A percentile compares a stretch with the other conserved stretches of the same genome.
Evolutionary conservation across 441 rosid species (phyloP).

Genomic region (Syzygium syzygioides): DNA sequence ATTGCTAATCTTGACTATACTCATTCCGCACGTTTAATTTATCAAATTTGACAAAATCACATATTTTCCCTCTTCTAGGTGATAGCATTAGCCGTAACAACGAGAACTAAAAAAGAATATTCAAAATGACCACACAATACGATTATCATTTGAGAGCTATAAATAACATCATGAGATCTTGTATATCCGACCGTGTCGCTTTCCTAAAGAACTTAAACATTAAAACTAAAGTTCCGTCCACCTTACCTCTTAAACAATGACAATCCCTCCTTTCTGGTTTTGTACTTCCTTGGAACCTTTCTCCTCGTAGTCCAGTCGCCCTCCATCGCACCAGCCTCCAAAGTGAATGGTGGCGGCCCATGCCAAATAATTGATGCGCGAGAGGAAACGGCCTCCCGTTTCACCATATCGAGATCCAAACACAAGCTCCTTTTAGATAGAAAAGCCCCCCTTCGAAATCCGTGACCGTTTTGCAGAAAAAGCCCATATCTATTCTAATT

Average conservation of each 20-base stretch:
- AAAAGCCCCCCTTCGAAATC: neutral
- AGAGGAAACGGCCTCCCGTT: neutral
- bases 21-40: no score
- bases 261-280: neutral
- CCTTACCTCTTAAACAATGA: neutral
- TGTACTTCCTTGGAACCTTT: neutral
- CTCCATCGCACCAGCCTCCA: neutral
- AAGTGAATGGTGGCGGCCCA: neutral
- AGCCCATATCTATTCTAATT: neutral
- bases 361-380: neutral
- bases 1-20: no score
- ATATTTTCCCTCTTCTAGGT: no score
- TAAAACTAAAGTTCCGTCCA: no score
- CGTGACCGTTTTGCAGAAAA: neutral
- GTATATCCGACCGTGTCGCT: no score
- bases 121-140: no score
- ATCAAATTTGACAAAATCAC: no score
- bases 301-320: neutral
- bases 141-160: no score
- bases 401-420: neutral
- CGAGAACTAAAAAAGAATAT: no score
- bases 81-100: no score
- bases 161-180: no score
- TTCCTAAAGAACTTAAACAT: no score
- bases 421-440: neutral